Conservation (phyloP, 2,329 filamentous ascomycete genomes). For the Thielaviopsis punctulata region DNA sequence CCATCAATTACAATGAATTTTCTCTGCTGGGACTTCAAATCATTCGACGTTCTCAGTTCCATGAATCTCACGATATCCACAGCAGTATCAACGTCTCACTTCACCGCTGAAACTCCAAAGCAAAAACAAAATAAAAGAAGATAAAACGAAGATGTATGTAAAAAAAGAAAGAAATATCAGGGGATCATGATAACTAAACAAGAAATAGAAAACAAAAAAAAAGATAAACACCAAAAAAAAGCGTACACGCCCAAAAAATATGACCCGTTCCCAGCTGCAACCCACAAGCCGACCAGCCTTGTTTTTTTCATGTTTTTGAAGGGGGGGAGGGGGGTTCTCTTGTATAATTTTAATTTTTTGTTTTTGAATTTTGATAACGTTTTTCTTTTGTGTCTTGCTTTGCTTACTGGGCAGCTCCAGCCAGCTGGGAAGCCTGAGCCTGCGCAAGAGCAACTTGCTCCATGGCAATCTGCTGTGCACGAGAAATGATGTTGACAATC, state of each 20-base stretch:
- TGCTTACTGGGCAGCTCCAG: conserved; percentile 1
- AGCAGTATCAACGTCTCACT: too few relatives aligned
- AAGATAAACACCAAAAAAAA: background rate
- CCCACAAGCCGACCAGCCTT: background rate
- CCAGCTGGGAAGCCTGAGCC: conserved; percentile 13
- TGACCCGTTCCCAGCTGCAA: background rate
- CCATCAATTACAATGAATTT: too few relatives aligned
- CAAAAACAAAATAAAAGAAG: background rate
- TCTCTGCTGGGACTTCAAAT: too few relatives aligned
- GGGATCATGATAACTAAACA: background rate
- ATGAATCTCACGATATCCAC: too few relatives aligned
- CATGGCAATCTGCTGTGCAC: conserved; percentile 28
- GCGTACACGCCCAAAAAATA: background rate
- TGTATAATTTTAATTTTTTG: background rate
- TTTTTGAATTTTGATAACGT: too few relatives aligned
- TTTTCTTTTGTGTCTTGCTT: background rate
- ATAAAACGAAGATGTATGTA: background rate
- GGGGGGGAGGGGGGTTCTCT: too few relatives aligned
- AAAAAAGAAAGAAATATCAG: background rate
- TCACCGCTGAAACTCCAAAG: background rate
- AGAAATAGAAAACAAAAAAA: background rate
- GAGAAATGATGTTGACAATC: conserved; percentile 62
- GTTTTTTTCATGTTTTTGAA: too few relatives aligned
- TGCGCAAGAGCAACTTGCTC: conserved; percentile 17
- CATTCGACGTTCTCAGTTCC: too few relatives aligned